Evolutionary conservation across 2,329 filamentous ascomycete species (phyloP), one percentile per base, ranked within the genome.

Genomic region (Phaeosphaeria sp.): DNA sequence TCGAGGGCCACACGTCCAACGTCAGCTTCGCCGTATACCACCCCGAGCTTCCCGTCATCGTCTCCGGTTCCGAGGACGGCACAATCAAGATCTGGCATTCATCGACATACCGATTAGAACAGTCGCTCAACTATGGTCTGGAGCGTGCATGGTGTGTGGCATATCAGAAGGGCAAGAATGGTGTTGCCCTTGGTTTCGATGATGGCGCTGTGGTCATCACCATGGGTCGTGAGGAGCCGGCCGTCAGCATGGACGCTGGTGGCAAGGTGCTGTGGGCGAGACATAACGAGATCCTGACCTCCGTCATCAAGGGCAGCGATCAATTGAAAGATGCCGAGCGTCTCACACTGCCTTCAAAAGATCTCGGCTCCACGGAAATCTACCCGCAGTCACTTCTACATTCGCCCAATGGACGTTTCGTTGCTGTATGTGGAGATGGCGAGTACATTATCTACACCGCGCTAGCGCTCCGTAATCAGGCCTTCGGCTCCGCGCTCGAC

Each of bases 401-500:
- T 81, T 97, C 93, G n/a, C 92, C 95, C 36, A 99, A 99, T 69
- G 93, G 93, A 51, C 88, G 93, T 59, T 95, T 95, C 67, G 91
- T 95, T 49, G 91, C 91, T 18, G 89, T 93, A 2, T 98, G 94
- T 66, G 95, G 95, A 65, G 95, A 99, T 75, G 95, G 95, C 61
- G 95, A 99, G 79, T 99, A 97, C 81, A 98, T 98, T 77, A 97
- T 98, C 72, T 98, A 98, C 82, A 98, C 95, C 25, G 93, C 95
- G 55, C 85, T 98, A 57, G 94, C 94, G 2, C 96, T 96, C 86
- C 89, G 95, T 75, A 98, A 99, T 80, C 97, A 98, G 82, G 93
- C 93, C 3, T 99, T 99, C 72, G 95, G 95, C 21, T 93, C 92
- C 42, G 95, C 94, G 6, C 82, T 98, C 51, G 95, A 99, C 79